Conservation (phyloP, 2,329 filamentous ascomycete species). For the Colletotrichum sansevieriae region DNA sequence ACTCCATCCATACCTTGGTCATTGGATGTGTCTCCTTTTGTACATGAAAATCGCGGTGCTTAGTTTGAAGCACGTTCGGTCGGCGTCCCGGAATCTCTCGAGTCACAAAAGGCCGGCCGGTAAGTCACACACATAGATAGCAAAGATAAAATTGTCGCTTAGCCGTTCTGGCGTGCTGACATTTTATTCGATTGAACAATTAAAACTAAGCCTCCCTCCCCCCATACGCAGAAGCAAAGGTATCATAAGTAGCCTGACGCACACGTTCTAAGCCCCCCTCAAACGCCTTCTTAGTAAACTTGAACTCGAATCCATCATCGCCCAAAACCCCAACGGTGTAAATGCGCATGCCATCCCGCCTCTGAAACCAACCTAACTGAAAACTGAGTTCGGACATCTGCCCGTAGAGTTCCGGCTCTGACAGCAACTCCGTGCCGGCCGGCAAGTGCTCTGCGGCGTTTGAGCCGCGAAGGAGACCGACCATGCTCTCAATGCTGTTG, state of each 20-base stretch:
- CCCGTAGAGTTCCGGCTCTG: slow-evolving; percentile 16
- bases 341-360: background rate
- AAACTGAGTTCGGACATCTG: background rate
- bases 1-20: too few species aligned
- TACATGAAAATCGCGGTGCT: too few species aligned
- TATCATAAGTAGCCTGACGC: slow-evolving; percentile 8
- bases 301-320: slow-evolving; percentile 5
- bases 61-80: too few species aligned
- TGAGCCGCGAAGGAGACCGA: background rate
- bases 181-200: too few species aligned
- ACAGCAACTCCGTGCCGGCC: slow-evolving; percentile 1
- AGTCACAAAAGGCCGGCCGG: too few species aligned
- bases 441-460: slow-evolving; percentile 19
- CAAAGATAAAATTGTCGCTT: too few species aligned
- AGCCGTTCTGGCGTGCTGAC: too few species aligned
- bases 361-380: slow-evolving; percentile 28
- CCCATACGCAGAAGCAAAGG: slow-evolving; percentile 5
- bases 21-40: too few species aligned
- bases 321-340: slow-evolving; percentile 22
- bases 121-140: too few species aligned
- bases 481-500: slow-evolving; percentile 11
- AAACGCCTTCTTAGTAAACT: background rate
- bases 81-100: too few species aligned
- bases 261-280: slow-evolving; percentile 21
- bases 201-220: too few species aligned